phyloP scores from a whole-genome alignment of 805 yeast species.

The Saturnispora saitoi region DNA sequence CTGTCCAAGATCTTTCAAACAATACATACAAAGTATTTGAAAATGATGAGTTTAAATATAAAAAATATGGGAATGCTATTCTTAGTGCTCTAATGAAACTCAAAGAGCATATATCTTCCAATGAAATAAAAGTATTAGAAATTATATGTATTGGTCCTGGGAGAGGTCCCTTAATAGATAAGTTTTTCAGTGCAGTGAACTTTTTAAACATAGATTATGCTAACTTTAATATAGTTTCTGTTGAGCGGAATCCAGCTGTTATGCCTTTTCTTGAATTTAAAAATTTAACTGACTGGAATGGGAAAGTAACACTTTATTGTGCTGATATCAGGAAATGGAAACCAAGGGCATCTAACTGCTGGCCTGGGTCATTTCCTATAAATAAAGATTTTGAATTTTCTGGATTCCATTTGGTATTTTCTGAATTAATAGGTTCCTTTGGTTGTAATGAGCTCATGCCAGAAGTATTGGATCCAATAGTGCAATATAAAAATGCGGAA shows the following conservation, averaged over 20 bases:
- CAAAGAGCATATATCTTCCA: conserved; percentile 4
- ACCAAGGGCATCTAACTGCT: conserved; percentile 19
- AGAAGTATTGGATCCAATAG: conserved; percentile 52
- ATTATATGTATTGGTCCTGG: conserved; percentile 81
- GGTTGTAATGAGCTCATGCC: conserved; percentile 91
- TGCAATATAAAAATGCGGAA: conserved; percentile 23
- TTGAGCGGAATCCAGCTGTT: conserved; percentile 69
- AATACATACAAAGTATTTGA: conserved; percentile 64
- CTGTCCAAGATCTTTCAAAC: conserved; percentile 45
- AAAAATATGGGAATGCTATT: conserved; percentile 58
- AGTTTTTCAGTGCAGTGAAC: conserved; percentile 36
- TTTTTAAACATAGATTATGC: conserved; percentile 22
- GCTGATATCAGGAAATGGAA: conserved; percentile 53
- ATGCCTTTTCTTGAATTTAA: conserved; percentile 39
- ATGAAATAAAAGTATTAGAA: conserved; percentile 15
- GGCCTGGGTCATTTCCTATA: neutral
- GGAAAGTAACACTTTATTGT: conserved; percentile 40
- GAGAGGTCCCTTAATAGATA: conserved; percentile 68
- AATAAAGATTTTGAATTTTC: neutral
- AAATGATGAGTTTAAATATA: conserved; percentile 60
- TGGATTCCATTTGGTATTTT: conserved; percentile 50
- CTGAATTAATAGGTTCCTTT: conserved; percentile 83
- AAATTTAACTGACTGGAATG: conserved; percentile 45
- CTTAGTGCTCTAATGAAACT: conserved; percentile 40
- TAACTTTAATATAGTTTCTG: conserved; percentile 38